A percentile compares a stretch with the other conserved stretches of the same genome.
Conservation (phyloP, 495 filamentous ascomycete species). For the Penicillium crystallinum region DNA sequence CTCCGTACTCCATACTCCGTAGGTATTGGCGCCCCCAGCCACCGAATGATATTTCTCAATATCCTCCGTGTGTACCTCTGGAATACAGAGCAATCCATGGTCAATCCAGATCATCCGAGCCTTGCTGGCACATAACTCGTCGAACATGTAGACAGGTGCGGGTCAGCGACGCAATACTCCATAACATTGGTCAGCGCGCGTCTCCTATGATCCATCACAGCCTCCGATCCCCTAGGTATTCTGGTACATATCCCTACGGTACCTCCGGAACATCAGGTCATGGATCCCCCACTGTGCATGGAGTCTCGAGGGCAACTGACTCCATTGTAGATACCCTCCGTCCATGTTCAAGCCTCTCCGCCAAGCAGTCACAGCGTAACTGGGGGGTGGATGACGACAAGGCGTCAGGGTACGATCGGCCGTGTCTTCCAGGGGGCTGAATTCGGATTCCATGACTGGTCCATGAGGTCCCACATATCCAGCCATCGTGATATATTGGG, state of each 20-base stretch:
- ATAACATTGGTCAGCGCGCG: conserved; percentile 14
- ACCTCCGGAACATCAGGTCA: not conserved
- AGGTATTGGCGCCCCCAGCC: not conserved
- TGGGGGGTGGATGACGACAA: conserved; percentile 14
- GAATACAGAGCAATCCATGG: too few species aligned
- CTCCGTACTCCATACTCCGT: not conserved
- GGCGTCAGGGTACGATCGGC: conserved; percentile 17
- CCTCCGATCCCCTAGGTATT: not conserved
- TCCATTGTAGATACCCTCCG: too few species aligned
- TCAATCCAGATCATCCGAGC: conserved; percentile 7
- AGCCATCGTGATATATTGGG: conserved; percentile 3
- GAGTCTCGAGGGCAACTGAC: too few species aligned
- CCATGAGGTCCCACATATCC: not conserved
- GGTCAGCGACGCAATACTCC: conserved; percentile 17
- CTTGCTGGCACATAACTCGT: conserved; percentile 17
- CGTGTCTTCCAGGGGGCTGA: conserved; percentile 10
- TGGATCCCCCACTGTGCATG: not conserved
- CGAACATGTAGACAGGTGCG: conserved; percentile 13
- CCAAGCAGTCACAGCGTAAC: conserved; percentile 5
- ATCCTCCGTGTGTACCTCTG: not conserved
- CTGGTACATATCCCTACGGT: conserved; percentile 4
- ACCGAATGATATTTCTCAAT: not conserved
- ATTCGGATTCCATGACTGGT: conserved; percentile 1
- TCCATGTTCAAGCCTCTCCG: not conserved
- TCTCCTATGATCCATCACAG: conserved; percentile 15